Evolutionary conservation across 345 rosid genomes (phyloP).

Genomic region (Draba incana): DNA sequence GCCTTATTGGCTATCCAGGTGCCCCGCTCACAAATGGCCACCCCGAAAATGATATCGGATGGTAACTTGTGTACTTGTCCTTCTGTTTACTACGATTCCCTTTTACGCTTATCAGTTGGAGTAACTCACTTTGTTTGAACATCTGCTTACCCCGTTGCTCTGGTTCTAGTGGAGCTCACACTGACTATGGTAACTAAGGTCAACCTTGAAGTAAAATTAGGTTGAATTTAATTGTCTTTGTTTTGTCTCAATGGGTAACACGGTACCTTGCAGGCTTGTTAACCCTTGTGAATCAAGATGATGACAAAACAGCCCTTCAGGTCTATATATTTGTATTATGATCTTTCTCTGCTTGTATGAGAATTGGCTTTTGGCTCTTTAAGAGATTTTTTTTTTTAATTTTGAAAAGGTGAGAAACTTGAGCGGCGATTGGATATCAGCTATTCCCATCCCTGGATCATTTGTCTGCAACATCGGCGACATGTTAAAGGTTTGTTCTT

Average conservation of each 20-base stretch:
- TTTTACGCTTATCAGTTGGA: constrained; percentile 9
- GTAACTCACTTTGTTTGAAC: neutral
- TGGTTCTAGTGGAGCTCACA: constrained; percentile 72
- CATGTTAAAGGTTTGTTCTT: constrained; percentile 74
- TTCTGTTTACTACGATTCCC: neutral
- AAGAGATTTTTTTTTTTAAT: neutral
- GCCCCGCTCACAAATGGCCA: constrained; percentile 39
- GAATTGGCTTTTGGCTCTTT: neutral
- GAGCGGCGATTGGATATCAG: constrained; percentile 84
- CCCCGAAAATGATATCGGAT: constrained; percentile 68
- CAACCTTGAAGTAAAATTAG: neutral
- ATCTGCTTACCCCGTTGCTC: too few species aligned
- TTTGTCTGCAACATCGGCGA: constrained; percentile 94
- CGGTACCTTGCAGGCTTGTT: constrained; percentile 53
- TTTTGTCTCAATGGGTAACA: constrained; percentile 10
- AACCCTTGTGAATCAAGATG: constrained; percentile 88
- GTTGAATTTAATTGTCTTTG: neutral
- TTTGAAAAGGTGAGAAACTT: constrained; percentile 71
- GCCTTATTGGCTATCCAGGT: constrained; percentile 82
- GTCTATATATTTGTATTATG: constrained; percentile 28
- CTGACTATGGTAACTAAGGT: constrained; percentile 72
- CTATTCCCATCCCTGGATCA: constrained; percentile 79
- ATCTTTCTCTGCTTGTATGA: neutral
- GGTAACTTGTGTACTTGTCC: constrained; percentile 50
- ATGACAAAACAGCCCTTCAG: constrained; percentile 81